Conservation (phyloP, 2,329 filamentous ascomycete genomes). For the Pyricularia sp. region DNA sequence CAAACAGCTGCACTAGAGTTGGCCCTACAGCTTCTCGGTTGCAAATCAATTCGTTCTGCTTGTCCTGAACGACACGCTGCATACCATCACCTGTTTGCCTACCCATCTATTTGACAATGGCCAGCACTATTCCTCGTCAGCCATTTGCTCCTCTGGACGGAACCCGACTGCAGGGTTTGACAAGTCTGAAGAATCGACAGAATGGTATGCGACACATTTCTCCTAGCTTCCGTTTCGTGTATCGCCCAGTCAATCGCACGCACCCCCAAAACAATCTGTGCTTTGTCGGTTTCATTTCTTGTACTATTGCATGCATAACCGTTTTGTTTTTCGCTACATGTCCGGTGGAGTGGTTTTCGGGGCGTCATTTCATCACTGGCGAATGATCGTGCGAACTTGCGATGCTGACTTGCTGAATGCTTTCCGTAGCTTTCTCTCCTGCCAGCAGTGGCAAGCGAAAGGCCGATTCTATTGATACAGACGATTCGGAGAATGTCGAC, state of each 20-base stretch:
- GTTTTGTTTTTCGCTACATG: background rate
- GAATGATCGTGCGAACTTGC: background rate
- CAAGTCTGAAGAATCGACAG: constrained; percentile 67
- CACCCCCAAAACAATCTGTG: background rate
- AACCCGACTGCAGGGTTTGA: constrained; percentile 56
- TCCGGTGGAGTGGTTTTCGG: background rate
- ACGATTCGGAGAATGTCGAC: constrained; percentile 50
- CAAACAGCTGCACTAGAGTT: background rate
- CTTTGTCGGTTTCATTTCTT: background rate
- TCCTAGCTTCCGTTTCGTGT: background rate
- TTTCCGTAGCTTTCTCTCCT: constrained; percentile 24
- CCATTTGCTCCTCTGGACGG: constrained; percentile 63
- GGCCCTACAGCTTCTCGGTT: background rate
- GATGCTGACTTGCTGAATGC: background rate
- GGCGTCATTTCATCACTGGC: background rate
- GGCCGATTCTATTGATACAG: constrained; percentile 35
- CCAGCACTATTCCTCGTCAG: constrained; percentile 44
- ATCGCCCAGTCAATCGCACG: background rate
- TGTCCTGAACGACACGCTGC: background rate
- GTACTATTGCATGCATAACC: background rate
- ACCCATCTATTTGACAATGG: constrained; percentile 26
- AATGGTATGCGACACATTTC: constrained; percentile 39
- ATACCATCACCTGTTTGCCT: background rate
- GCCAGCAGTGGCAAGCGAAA: constrained; percentile 40
- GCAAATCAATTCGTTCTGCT: background rate